These are phyloP conservation scores for Penicillium ucsense DNA, from an alignment of 495 filamentous ascomycete species.

Conservation along the genomic window DNA sequence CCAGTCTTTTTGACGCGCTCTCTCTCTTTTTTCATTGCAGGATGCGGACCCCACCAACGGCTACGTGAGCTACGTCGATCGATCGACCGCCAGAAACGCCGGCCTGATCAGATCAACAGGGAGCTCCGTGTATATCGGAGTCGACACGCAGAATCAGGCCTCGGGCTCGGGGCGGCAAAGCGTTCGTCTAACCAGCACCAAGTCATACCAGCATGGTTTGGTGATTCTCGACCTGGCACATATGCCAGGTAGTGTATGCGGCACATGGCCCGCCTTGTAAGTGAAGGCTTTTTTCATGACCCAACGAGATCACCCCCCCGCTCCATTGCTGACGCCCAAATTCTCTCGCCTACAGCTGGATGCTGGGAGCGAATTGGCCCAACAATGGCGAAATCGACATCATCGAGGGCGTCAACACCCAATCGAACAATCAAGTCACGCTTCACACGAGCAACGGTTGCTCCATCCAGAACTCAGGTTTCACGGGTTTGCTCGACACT, in stretches of 20 bases:
- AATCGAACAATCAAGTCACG: conserved; percentile 49
- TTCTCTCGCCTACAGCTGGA: conserved; percentile 30
- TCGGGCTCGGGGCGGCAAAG: conserved; percentile 46
- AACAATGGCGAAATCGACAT: conserved; percentile 63
- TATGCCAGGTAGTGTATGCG: conserved; percentile 45
- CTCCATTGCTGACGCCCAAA: neutral
- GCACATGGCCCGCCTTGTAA: conserved; percentile 53
- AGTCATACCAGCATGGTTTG: conserved; percentile 44
- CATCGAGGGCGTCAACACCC: conserved; percentile 59
- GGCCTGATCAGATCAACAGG: conserved; percentile 45
- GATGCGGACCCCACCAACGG: conserved; percentile 57
- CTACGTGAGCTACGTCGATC: conserved; percentile 53
- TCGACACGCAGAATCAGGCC: conserved; percentile 25
- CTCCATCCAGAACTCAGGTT: conserved; percentile 40
- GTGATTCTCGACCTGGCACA: conserved; percentile 52
- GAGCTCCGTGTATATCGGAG: conserved; percentile 35
- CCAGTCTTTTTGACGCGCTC: too few species aligned
- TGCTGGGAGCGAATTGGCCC: conserved; percentile 53
- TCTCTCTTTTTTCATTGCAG: conserved; percentile 4
- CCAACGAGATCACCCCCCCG: too few species aligned
- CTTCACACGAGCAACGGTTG: conserved; percentile 57
- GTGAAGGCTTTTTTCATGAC: conserved; percentile 6
- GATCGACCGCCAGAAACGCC: conserved; percentile 36
- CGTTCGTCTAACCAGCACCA: conserved; percentile 44
- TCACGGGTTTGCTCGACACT: conserved; percentile 25